Conservation (phyloP, 2,329 filamentous ascomycete species). For the Plenodomus biglobosus region DNA sequence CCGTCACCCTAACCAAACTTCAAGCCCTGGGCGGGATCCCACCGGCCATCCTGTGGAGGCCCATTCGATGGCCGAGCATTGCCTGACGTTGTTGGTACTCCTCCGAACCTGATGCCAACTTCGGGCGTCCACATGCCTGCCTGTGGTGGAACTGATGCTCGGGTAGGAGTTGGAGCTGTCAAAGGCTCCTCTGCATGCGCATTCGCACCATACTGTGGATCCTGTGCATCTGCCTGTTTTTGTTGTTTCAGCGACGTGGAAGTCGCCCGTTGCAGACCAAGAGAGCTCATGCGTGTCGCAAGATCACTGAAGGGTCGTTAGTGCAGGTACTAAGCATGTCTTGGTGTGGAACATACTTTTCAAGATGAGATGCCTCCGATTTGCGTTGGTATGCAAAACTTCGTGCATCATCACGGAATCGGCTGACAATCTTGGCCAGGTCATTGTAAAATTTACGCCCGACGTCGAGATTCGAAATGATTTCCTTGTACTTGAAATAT, state of each 20-base stretch:
- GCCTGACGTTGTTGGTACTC: conserved; percentile 36
- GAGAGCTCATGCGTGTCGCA: conserved; percentile 60
- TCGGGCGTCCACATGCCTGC: conserved; percentile 75
- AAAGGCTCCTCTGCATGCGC: conserved; percentile 57
- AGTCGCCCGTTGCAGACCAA: conserved; percentile 54
- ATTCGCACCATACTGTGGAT: conserved; percentile 59
- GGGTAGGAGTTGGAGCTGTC: conserved; percentile 50
- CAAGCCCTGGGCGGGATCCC: conserved; percentile 44
- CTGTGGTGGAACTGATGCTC: conserved; percentile 41
- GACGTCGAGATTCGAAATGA: conserved; percentile 86
- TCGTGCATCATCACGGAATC: conserved; percentile 78
- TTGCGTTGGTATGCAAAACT: conserved; percentile 79
- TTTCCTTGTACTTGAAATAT: conserved; percentile 95
- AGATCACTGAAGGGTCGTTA: conserved; percentile 52
- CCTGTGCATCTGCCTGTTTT: conserved; percentile 54
- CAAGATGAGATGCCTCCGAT: conserved; percentile 75
- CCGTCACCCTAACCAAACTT: conserved; percentile 39
- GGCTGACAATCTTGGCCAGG: conserved; percentile 79
- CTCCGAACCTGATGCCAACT: conserved; percentile 77
- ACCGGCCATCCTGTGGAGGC: conserved; percentile 41
- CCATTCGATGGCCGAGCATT: conserved; percentile 37
- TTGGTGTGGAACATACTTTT: conserved; percentile 59
- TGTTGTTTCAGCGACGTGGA: conserved; percentile 48
- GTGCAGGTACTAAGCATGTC: conserved; percentile 1
- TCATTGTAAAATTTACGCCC: conserved; percentile 98